Conservation (phyloP, 331 rosid species). For the Acacia concinna region DNA sequence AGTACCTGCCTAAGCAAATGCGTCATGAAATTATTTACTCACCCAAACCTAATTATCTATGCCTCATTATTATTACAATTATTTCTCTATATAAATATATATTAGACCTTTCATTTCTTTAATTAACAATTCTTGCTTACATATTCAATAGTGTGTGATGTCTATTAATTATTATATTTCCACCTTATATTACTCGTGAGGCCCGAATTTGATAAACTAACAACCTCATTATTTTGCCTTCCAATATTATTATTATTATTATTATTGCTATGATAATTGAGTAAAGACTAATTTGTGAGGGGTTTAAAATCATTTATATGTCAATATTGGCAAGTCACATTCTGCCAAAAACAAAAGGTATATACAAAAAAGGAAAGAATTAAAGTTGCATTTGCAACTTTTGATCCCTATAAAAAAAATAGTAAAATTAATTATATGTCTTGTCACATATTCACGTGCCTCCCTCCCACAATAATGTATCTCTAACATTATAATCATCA, state of each 20-base stretch:
- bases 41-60: neutral
- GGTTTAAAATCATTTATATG: neutral
- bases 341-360: neutral
- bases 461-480: neutral
- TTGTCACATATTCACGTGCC: neutral
- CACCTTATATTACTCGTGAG: neutral
- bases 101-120: neutral
- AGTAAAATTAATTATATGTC: neutral
- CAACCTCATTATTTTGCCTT: neutral
- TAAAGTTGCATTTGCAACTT: neutral
- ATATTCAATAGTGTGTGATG: neutral
- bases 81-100: neutral
- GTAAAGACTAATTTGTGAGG: neutral
- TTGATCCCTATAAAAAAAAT: neutral
- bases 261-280: neutral
- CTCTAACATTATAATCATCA: neutral
- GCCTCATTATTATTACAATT: constrained; percentile 14
- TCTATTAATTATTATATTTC: neutral
- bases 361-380: neutral
- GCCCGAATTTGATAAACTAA: neutral
- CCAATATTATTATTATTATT: neutral
- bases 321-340: neutral
- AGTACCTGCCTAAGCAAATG: constrained; percentile 28
- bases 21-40: neutral
- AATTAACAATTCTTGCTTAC: neutral